Base-by-base conservation (phyloP, 139 green algal species). In the Chlamydomonas schloesseri region DNA sequence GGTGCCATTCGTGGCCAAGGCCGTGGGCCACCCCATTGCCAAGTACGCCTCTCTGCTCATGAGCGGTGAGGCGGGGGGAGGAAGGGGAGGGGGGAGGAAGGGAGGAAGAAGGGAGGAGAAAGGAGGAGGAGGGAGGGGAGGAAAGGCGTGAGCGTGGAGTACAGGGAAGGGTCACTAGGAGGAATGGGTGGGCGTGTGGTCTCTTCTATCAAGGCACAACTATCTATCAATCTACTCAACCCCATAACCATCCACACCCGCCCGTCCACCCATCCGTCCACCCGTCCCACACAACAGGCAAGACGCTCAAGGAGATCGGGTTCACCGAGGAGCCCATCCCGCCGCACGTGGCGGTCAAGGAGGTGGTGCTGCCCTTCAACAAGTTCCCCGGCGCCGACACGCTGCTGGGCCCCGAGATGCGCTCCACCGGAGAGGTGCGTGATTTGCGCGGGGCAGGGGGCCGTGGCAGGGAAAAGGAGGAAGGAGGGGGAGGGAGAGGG, bases 1-100 rank as follows among this genome's bases (percentile, higher is more conserved):
- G 24, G 98, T 99, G 58, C 98, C 98, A 0, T 99, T 99, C 88
- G 98, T 99, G 74, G 94, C 97, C 77, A 99, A 99, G 93, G 98
- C 98, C 17, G 95, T 99, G 37, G 97, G 98, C 31, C 96, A 98
- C 91, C 98, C 98, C 21, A 95, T 99, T 53, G 98, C 97, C 68
- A 98, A 97, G 87, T 99, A 99, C 85, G 98, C 98, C 36, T 97
- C 93, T 20, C 93, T 99, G 71, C 87, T 99, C 31, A 99, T 99
- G 98, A 76, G 92, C 8, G 98, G 98, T 57, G 83, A 84, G 76
- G 53, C 55, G 55, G 8, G 18, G 42, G 6, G 42, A 8, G 42
- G 5, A 2, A 26, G 57, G 21, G 8, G 46, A 50, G 72, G 13
- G 24, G 3, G 37, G 42, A 42, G 26, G 0, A 77, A 2, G 42